phyloP scores from a whole-genome alignment of 1,284 basidiomycete genomes.

The Neolentinus lepideus region DNA sequence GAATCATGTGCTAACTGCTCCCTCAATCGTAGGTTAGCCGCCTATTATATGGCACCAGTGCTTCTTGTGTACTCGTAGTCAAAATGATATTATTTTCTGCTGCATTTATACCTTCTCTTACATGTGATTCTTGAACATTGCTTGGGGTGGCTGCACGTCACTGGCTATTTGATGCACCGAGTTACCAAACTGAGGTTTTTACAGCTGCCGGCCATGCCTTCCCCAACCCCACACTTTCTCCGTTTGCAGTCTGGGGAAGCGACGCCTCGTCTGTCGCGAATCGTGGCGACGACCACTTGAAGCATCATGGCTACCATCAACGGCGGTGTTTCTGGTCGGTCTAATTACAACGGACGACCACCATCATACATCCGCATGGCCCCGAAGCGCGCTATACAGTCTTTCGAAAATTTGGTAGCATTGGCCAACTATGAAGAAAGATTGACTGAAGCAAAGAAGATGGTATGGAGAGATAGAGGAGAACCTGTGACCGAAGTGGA shows the following conservation, averaged over 20 bases:
- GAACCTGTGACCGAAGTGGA: conserved; percentile 67
- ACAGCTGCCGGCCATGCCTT: not conserved
- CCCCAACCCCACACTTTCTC: not conserved
- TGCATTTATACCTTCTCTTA: not conserved
- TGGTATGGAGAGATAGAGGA: conserved; percentile 81
- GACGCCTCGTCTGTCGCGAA: not conserved
- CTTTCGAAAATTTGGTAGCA: conserved; percentile 75
- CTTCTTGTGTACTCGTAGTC: not conserved
- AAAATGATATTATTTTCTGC: not conserved
- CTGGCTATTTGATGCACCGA: no score
- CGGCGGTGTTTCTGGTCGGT: not conserved
- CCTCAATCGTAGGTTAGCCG: not conserved
- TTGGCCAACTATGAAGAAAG: conserved; percentile 74
- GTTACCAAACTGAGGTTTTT: no score
- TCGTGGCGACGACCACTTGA: not conserved
- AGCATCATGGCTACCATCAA: not conserved
- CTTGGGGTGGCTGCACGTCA: no score
- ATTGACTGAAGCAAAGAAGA: conserved; percentile 60
- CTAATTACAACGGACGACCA: not conserved
- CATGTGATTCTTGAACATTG: not conserved
- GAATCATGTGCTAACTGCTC: conserved; percentile 3
- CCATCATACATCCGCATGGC: conserved; percentile 33
- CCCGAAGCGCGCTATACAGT: conserved; percentile 54
- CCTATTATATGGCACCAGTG: not conserved
- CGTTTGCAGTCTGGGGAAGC: not conserved